Conservation (phyloP, 306 rosid species). For the Vigna trinervia region DNA sequence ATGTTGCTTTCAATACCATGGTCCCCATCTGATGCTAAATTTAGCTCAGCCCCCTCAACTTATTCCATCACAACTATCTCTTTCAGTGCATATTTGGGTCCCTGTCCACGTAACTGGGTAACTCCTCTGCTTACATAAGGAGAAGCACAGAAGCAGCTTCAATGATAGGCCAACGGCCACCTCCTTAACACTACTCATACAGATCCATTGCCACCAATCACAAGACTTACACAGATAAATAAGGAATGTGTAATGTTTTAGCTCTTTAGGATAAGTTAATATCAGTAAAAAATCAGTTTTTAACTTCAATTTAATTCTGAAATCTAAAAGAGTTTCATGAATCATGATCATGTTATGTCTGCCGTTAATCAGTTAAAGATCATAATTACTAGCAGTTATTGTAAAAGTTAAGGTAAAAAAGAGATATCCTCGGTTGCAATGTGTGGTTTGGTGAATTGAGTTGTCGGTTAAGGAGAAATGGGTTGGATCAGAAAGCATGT, state of each 20-base stretch:
- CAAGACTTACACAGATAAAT: background rate
- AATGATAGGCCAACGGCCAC: slow-evolving; percentile 33
- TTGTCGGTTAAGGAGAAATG: slow-evolving; percentile 43
- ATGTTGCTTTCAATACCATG: slow-evolving; percentile 52
- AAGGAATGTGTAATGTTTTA: background rate
- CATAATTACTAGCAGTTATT: too few species aligned
- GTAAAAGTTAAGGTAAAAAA: background rate
- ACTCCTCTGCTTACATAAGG: slow-evolving; percentile 7
- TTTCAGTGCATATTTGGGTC: slow-evolving; percentile 41
- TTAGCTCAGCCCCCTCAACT: slow-evolving; percentile 37
- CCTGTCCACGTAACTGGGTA: slow-evolving; percentile 40
- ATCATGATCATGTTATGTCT: too few species aligned
- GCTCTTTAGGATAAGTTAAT: too few species aligned
- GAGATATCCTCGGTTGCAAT: slow-evolving; percentile 10
- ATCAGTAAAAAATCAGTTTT: too few species aligned
- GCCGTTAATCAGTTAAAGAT: too few species aligned
- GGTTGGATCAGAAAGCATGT: slow-evolving; percentile 69
- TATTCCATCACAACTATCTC: slow-evolving; percentile 30
- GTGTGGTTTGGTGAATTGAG: slow-evolving; percentile 51
- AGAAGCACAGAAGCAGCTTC: slow-evolving; percentile 43
- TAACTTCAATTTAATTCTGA: too few species aligned
- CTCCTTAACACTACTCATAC: slow-evolving; percentile 33
- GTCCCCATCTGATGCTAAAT: slow-evolving; percentile 51
- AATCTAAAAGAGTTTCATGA: too few species aligned
- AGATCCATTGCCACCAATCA: slow-evolving; percentile 45